Conservation (phyloP, 208 protist species). For the Crithidia brevicula region DNA sequence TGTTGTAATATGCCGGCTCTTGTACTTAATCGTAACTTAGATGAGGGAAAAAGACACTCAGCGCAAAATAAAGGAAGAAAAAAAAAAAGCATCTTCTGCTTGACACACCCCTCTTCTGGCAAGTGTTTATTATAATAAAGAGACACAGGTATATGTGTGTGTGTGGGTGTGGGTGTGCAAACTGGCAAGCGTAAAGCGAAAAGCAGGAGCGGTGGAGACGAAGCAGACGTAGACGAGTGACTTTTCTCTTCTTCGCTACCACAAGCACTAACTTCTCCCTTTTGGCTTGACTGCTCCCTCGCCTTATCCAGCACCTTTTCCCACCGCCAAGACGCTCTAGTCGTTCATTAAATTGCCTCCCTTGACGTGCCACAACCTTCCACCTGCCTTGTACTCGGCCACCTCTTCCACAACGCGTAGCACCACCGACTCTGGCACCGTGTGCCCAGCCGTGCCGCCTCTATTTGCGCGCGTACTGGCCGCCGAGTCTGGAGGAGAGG, state of each 20-base stretch:
- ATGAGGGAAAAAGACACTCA: too few relatives aligned
- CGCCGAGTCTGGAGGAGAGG: conserved; percentile 14
- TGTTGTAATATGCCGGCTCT: too few relatives aligned
- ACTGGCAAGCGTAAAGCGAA: background rate
- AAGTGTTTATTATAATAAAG: too few relatives aligned
- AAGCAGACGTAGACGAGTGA: too few relatives aligned
- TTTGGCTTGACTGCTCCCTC: background rate
- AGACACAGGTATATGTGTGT: too few relatives aligned
- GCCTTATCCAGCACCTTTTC: background rate
- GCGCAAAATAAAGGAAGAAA: background rate
- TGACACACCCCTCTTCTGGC: too few relatives aligned
- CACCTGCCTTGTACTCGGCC: conserved; percentile 62
- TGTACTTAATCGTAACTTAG: too few relatives aligned
- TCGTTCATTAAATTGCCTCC: conserved; percentile 54
- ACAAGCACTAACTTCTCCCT: too few relatives aligned
- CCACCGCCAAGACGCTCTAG: background rate
- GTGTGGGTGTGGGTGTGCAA: too few relatives aligned
- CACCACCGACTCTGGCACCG: conserved; percentile 33
- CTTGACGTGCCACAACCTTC: conserved; percentile 83
- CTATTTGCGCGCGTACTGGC: conserved; percentile 12
- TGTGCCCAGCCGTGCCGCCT: background rate
- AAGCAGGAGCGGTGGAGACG: too few relatives aligned
- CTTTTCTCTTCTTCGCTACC: too few relatives aligned
- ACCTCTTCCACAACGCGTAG: conserved; percentile 77
- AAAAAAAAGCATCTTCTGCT: too few relatives aligned